phyloP scores from a whole-genome alignment of 805 yeast genomes.

The Wickerhamiella bombiphila region DNA sequence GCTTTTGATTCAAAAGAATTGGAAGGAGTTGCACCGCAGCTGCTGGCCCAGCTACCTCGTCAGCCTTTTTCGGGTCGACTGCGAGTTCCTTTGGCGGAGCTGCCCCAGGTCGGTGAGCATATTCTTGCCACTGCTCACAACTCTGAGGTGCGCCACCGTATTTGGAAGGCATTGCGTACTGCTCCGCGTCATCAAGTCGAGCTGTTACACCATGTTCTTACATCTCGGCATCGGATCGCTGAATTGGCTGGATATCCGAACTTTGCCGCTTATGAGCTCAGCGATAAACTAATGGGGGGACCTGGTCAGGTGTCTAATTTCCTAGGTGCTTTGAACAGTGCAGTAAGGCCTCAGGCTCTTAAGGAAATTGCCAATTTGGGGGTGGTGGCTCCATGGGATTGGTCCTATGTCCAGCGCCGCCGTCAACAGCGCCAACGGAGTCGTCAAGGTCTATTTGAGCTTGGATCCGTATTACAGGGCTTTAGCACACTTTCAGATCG shows the following conservation, averaged over 20 bases:
- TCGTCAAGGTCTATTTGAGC: conserved; percentile 41
- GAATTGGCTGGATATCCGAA: conserved; percentile 53
- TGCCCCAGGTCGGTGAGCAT: conserved; percentile 39
- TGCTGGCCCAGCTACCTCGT: conserved; percentile 17
- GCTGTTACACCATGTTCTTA: conserved; percentile 43
- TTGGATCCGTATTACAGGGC: conserved; percentile 79
- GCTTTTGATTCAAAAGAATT: conserved; percentile 17
- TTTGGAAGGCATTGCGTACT: conserved; percentile 66
- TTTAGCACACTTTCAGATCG: conserved; percentile 52
- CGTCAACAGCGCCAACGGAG: conserved; percentile 21
- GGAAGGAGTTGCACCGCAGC: conserved; percentile 22
- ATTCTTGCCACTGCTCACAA: conserved; percentile 45
- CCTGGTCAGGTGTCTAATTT: conserved; percentile 67
- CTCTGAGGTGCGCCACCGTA: conserved; percentile 41
- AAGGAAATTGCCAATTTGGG: conserved; percentile 39
- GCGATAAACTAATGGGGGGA: conserved; percentile 76
- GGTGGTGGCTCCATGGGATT: conserved; percentile 65
- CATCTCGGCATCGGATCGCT: conserved; percentile 57
- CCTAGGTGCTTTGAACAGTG: conserved; percentile 41
- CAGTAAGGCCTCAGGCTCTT: conserved; percentile 39
- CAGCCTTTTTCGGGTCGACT: conserved; percentile 22
- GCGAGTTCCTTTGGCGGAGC: conserved; percentile 40
- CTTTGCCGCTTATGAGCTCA: conserved; percentile 66
- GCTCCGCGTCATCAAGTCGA: conserved; percentile 49
- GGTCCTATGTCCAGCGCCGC: conserved; percentile 43